Evolutionary conservation across 371 early-diverging fungal species (phyloP), one percentile per base, ranked within the genome.

Genomic region (Mucor ambiguus): DNA sequence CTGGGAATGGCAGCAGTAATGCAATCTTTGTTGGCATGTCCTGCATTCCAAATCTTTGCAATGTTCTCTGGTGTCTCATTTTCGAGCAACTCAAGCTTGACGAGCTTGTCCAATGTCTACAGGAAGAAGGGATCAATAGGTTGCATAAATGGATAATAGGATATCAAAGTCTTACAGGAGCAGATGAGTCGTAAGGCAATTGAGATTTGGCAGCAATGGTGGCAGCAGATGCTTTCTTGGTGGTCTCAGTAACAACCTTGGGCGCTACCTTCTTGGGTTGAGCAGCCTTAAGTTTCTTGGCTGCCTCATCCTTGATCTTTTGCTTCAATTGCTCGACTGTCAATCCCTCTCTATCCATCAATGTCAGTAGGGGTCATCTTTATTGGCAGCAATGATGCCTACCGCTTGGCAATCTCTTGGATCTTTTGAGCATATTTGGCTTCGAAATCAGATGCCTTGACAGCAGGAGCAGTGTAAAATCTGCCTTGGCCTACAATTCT

Each of bases 41-140:
- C 92, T 63, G 87, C 79, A 48, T 88, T 93, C 97, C 96, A 97
- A 67, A 97, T 89, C 61, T 91, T 78, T 14, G 77, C 72, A 44
- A 95, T 90, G 4, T 81, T 83, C 44, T 93, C 90, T 0, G 86
- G 67, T n/a, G 82, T 69, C 68, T 91, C 87, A 32, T 85, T 80
- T 33, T 78, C 75, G 6, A 96, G 67, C 56, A 85, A 61, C 0
- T 95, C 94, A 38, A 95, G 24, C 66, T 91, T 88, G 60, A 96
- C 82, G 61, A 96, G 87, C 72, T 93, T 88, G 67, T 91, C 89
- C 68, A 97, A 76, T 0, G 90, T 78, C 88, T 90, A 77, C 4
- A 32, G 12, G 32, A 44, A 38, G 5, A 18, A 26, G 12, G 10
- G 7, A 30, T 26, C 0, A 60, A 9, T 44, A 38, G 22, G 37